A percentile compares a stretch with the other conserved stretches of the same genome.
phyloP scores from a whole-genome alignment of 2,329 filamentous ascomycete genomes.

The Cordyceps militaris region DNA sequence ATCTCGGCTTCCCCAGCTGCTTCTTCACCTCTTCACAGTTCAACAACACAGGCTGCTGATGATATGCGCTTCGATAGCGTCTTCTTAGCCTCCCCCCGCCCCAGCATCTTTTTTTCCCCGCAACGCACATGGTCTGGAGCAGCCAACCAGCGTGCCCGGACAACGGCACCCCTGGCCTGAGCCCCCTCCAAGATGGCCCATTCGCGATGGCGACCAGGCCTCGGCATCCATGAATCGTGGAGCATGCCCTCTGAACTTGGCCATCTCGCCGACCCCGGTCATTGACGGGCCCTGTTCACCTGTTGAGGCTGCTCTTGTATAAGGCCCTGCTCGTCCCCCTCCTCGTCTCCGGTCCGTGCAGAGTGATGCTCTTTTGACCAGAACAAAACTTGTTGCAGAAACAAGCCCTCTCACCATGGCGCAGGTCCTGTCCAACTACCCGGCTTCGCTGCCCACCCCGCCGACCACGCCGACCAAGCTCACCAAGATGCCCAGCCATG shows the following conservation, averaged over 20 bases:
- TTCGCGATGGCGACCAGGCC: conserved; percentile 2
- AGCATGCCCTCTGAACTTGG: background rate
- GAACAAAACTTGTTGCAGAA: background rate
- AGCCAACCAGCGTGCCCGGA: background rate
- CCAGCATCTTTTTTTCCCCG: conserved; percentile 1
- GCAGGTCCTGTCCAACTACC: background rate
- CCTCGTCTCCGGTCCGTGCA: background rate
- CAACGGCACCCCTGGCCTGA: background rate
- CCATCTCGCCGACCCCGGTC: background rate
- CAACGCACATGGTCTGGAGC: conserved; percentile 3
- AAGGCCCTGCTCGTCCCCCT: background rate
- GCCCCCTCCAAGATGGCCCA: background rate
- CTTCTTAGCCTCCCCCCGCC: background rate
- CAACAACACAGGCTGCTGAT: background rate
- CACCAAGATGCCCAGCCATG: background rate
- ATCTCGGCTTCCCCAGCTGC: conserved; percentile 11
- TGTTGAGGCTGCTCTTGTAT: conserved; percentile 3
- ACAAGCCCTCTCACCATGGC: background rate
- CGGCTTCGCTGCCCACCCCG: background rate
- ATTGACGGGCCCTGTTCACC: background rate
- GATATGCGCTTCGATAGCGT: background rate
- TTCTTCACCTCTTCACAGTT: background rate
- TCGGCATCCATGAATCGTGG: conserved; percentile 2
- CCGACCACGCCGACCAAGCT: conserved; percentile 1
- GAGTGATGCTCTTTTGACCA: conserved; percentile 3